A percentile compares a stretch with the other conserved stretches of the same genome.
phyloP scores from a whole-genome alignment of 257 asterid genomes.

The Avicennia marina region DNA sequence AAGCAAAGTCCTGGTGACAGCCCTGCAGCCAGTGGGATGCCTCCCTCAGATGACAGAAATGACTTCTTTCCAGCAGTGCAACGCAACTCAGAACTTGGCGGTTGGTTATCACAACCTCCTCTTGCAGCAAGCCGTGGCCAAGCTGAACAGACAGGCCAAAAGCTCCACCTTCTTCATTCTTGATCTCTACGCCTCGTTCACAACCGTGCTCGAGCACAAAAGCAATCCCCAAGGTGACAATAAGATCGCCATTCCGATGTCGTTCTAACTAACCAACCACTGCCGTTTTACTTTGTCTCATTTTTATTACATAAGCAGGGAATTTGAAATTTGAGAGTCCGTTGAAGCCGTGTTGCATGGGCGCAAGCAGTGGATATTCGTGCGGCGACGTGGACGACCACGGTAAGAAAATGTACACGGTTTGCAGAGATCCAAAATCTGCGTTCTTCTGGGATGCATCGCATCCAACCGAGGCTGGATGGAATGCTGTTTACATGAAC shows the following conservation, averaged over 20 bases:
- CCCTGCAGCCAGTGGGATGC: conserved; percentile 12
- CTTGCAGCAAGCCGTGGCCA: background rate
- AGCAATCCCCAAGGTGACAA: background rate
- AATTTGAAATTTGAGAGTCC: conserved; percentile 50
- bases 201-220: background rate
- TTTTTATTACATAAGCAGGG: conserved; percentile 26
- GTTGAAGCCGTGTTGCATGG: conserved; percentile 75
- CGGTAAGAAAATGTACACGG: conserved; percentile 59
- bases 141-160: background rate
- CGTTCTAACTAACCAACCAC: too few relatives aligned
- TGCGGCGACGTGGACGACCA: conserved; percentile 55
- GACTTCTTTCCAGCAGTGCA: background rate
- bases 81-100: background rate
- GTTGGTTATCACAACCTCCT: conserved; percentile 5
- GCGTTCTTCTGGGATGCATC: conserved; percentile 76
- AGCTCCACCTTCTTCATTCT: background rate
- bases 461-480: conserved; percentile 93
- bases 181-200: background rate
- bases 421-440: conserved; percentile 55
- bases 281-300: too few relatives aligned
- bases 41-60: background rate
- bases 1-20: background rate
- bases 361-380: conserved; percentile 27
- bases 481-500: conserved; percentile 52
- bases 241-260: too few relatives aligned